phyloP scores from a whole-genome alignment of 106 monocot genomes.

The Acanthochlamys bracteata region DNA sequence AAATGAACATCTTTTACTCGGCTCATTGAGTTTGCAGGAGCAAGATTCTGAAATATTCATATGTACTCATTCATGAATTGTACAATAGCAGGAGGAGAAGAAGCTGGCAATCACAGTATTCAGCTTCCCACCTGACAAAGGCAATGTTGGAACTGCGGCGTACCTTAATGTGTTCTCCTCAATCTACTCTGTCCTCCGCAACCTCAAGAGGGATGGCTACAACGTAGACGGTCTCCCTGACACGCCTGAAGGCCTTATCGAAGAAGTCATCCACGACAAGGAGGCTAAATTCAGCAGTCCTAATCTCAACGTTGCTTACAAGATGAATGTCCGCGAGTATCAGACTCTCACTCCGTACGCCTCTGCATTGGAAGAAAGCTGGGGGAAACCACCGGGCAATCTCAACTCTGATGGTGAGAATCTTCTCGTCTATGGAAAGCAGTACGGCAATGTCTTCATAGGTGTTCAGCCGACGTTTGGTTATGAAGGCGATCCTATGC shows the following conservation, averaged over 20 bases:
- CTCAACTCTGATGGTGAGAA: slow-evolving; percentile 70
- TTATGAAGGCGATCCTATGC: slow-evolving; percentile 83
- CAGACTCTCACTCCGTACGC: slow-evolving; percentile 66
- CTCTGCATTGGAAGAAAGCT: slow-evolving; percentile 43
- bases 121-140: slow-evolving; percentile 88
- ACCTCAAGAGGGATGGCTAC: slow-evolving; percentile 57
- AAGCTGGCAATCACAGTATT: slow-evolving; percentile 75
- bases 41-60: too few species aligned
- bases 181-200: slow-evolving; percentile 59
- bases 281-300: slow-evolving; percentile 79
- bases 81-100: slow-evolving; percentile 52
- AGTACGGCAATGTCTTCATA: slow-evolving; percentile 79
- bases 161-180: slow-evolving; percentile 75
- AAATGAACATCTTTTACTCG: too few species aligned
- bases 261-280: slow-evolving; percentile 75
- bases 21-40: too few species aligned
- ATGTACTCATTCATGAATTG: too few species aligned
- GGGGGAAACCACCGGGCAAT: slow-evolving; percentile 76
- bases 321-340: slow-evolving; percentile 73
- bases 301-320: slow-evolving; percentile 55
- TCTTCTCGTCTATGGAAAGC: slow-evolving; percentile 74
- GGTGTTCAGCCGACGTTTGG: slow-evolving; percentile 85
- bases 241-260: slow-evolving; percentile 51
- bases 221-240: slow-evolving; percentile 64
- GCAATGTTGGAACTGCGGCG: slow-evolving; percentile 78